Evolutionary conservation across 106 monocot genomes (phyloP).

Genomic region (Apostasia ramifera): DNA sequence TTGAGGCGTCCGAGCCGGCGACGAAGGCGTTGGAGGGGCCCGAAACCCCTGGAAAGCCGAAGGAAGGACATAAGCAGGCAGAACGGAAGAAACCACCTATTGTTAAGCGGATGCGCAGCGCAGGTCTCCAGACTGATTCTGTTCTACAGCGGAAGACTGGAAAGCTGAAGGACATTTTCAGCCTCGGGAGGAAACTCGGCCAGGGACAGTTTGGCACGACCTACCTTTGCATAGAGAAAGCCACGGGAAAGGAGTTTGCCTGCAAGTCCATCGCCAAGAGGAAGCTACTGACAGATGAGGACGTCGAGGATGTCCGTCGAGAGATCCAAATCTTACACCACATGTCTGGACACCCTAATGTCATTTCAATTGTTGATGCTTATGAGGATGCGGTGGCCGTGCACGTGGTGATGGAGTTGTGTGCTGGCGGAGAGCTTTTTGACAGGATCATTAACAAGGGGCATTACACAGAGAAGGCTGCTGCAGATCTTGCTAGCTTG

Average conservation of each 20-base stretch:
- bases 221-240: slow-evolving; percentile 46
- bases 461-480: slow-evolving; percentile 53
- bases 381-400: slow-evolving; percentile 57
- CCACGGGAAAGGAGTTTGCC: slow-evolving; percentile 36
- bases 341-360: slow-evolving; percentile 39
- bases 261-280: slow-evolving; percentile 64
- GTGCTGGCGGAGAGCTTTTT: slow-evolving; percentile 53
- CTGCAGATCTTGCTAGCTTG: slow-evolving; percentile 37
- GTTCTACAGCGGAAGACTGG: slow-evolving; percentile 41
- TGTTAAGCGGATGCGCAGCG: slow-evolving; percentile 27
- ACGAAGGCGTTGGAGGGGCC: not conserved
- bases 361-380: slow-evolving; percentile 42
- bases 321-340: slow-evolving; percentile 63
- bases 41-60: not conserved
- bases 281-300: slow-evolving; percentile 36
- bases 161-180: slow-evolving; percentile 39
- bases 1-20: not conserved
- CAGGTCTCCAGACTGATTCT: slow-evolving; percentile 27
- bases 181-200: slow-evolving; percentile 44
- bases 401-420: slow-evolving; percentile 58
- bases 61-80: not conserved
- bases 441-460: slow-evolving; percentile 47
- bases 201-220: slow-evolving; percentile 63
- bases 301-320: slow-evolving; percentile 53
- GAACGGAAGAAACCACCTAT: slow-evolving; percentile 11